Evolutionary conservation across 2,329 filamentous ascomycete genomes (phyloP), one percentile per base, ranked within the genome.

Genomic region (Fusarium zealandicum): DNA sequence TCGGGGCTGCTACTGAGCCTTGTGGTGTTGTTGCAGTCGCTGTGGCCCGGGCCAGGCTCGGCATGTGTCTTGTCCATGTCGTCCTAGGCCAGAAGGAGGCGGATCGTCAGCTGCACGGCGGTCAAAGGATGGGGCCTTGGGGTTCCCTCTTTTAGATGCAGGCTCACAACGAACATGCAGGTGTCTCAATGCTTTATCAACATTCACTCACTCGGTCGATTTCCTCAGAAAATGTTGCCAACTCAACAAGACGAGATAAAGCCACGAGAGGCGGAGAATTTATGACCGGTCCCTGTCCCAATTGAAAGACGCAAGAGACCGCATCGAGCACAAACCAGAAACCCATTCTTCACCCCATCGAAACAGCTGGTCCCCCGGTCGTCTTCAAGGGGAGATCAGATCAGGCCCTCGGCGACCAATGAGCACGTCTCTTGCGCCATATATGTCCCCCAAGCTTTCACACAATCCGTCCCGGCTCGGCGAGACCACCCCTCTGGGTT

Each of bases 1-100:
- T 51, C 47, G 2, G 52, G 50, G 5, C 48, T 54, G 37, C 63
- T 61, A 11, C 59, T 57, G 8, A 61, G 44, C 7, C 52, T 57
- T 11, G 44, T 47, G 1, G 53, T 48, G 17, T 49, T 44, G 6
- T 50, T 16, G 6, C 13, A 25, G 17, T n/a, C 20, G 35, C 31
- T 45, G 5, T 56, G 25, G 20, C 13, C 35, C 28, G 17, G 40
- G 8, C 28, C 43, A 10, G 14, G 27, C 11, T 51, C 25, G 13
- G n/a, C 27, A 20, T 57, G 45, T 18, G 39, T 40, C 16, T 51
- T 48, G 33, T 51, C 54, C 59, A 61, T 25, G 40, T 56, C 20
- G 39, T 51, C 37, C 31, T 44, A 17, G 39, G 58, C 61, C 51
- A 32, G 49, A 59, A 57, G 51, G 38, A 48, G 50, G 52, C 27